Conservation (phyloP, 306 rosid species). For the Cotoneaster glaucophyllus region DNA sequence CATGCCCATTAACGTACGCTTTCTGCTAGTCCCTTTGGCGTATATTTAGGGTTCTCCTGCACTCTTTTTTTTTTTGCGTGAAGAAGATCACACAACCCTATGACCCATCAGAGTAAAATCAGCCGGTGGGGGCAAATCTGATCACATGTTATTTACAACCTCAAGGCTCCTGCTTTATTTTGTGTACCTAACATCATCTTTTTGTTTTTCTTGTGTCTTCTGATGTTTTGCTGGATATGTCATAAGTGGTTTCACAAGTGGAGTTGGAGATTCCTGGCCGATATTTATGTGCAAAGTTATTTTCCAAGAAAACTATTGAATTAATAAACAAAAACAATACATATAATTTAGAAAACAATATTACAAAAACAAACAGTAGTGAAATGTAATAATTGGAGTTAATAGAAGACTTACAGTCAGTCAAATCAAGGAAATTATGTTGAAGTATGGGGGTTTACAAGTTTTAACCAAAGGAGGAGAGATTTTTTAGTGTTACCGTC, state of each 20-base stretch:
- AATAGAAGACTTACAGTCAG: background rate
- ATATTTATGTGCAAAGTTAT: background rate
- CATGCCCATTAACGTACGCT: background rate
- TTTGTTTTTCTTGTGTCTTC: background rate
- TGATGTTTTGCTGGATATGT: background rate
- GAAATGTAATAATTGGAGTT: background rate
- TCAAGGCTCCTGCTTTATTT: background rate
- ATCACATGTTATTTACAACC: slow-evolving; percentile 3
- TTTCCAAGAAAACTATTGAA: background rate
- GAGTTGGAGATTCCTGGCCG: background rate
- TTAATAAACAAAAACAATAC: background rate
- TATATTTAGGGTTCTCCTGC: slow-evolving; percentile 8
- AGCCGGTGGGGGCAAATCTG: background rate
- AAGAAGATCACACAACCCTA: background rate
- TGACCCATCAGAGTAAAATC: slow-evolving; percentile 6
- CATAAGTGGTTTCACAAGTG: background rate
- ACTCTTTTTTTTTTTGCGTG: background rate
- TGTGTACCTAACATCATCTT: background rate
- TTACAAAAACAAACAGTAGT: background rate
- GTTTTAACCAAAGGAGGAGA: background rate
- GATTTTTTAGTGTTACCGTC: too few species aligned
- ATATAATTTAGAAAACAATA: too few species aligned
- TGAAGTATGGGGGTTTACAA: background rate
- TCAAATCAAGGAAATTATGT: background rate
- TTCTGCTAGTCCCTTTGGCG: background rate